Evolutionary conservation across 768 basidiomycete species (phyloP), one percentile per base, ranked within the genome.

Genomic region (Suillus ampliporus): DNA sequence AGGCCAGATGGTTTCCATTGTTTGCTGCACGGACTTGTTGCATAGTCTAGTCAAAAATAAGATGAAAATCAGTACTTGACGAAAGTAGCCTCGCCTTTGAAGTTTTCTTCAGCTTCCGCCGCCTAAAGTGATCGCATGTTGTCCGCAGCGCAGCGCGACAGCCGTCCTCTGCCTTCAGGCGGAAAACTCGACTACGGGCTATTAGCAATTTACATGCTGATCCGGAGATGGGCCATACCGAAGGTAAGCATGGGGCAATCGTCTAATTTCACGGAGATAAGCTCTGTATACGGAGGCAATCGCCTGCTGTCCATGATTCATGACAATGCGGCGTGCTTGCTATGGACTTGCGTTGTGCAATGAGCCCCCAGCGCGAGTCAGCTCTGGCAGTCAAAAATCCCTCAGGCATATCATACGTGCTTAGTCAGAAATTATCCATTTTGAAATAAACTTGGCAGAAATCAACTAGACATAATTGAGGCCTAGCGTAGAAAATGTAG

Each of bases 171-270:
- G 80, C 81, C 67, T 86, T 87, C 58, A 89, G 70, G 63, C 79
- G 82, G 74, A 86, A 92, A 72, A 91, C 91, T 56, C 83, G 83
- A 34, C 90, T 91, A 69, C 4, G 41, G 38, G 4, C 13, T 1
- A 47, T 69, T 37, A 67, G 65, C 52, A 56, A 14, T 26, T 28
- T 10, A 17, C 23, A 26, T 28, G 4, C 2, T 13, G 17, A 26
- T 8, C 19, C 19, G 21, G 34, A 17, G 40, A 68, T 64, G 41
- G 26, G 35, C 52, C 70, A 5, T 64, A 84, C 83, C 83, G 81
- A 61, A 84, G 78, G 69, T 84, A 80, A 15, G 66, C 60, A 59
- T 82, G 79, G 10, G 83, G 83, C 43, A 84, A 76, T n/a, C 72
- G 70, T 57, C 70, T 71, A 60, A 79, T 72, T 69, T 85, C 77